Evolutionary conservation across 2,329 filamentous ascomycete species (phyloP).

Genomic region (Aspergillus fijiensis): DNA sequence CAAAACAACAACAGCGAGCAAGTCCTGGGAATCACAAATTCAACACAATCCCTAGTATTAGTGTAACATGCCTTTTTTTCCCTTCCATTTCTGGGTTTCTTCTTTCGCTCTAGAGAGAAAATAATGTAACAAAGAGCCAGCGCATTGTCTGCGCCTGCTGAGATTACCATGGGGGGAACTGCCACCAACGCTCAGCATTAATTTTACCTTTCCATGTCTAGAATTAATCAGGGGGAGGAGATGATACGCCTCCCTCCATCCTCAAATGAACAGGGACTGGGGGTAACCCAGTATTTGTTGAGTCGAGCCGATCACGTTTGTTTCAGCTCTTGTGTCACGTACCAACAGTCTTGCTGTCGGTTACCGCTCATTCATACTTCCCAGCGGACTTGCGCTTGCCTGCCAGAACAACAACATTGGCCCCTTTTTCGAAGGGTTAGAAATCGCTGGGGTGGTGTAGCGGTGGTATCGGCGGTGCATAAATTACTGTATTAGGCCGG

Average conservation of each 20-base stretch:
- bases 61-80: constrained; percentile 9
- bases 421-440: background rate
- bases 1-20: constrained; percentile 2
- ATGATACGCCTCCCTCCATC: background rate
- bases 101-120: background rate
- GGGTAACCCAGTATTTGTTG: background rate
- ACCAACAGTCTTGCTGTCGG: background rate
- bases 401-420: background rate
- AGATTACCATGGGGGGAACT: background rate
- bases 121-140: constrained; percentile 1
- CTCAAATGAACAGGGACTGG: too few species aligned
- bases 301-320: background rate
- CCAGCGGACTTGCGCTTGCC: background rate
- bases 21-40: background rate
- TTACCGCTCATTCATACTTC: background rate
- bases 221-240: too few species aligned
- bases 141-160: background rate
- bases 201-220: background rate
- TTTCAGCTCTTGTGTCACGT: background rate
- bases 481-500: constrained; percentile 14
- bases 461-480: constrained; percentile 9
- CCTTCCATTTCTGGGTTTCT: background rate
- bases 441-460: background rate
- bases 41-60: constrained; percentile 13
- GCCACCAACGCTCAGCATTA: too few species aligned